Evolutionary conservation across 768 basidiomycete genomes (phyloP), one percentile per base, ranked within the genome.

Genomic region (Xerocomellus amylosporus): DNA sequence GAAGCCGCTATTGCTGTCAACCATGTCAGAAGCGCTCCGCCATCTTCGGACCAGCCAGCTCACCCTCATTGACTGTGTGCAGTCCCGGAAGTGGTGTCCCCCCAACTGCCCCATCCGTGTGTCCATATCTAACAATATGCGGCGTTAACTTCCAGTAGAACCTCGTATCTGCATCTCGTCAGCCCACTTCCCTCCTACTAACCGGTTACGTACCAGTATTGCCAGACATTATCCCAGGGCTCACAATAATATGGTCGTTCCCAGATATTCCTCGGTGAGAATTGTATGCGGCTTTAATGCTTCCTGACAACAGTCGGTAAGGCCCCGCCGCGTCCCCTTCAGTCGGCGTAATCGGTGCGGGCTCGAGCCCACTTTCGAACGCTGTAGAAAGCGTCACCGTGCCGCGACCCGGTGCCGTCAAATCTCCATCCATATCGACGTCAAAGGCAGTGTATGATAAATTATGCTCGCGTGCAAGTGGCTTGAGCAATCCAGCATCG

Each of bases 51-150:
- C 24, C 30, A 28, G 5, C 8, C 12, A 13, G 64, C 80, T 63
- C 62, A 85, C 86, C 77, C 77, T 90, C 89, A 53, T 90, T 80
- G 26, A 89, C 80, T 3, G 87, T 87, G 67, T 90, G 89, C n/a
- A 85, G 70, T 1, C 78, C 77, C 24, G 65, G 62, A 46, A 69
- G 70, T 22, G 74, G 58, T 1, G 61, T 50, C 26, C 73, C 54
- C 28, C 69, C 63, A 19, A 65, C 69, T 0, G 66, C 64, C 28
- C 61, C 62, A 38, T 71, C 70, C 8, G 69, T 74, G 46, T 72
- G 73, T 19, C 64, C 67, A 53, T 89, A 91, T 19, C 88, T 82
- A 78, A 87, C 89, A 56, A 91, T 89, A 59, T 88, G 86, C 48
- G 54, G 57, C 2, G 70, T 70, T 17, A 75, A 61, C 48, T 71